Evolutionary conservation across 352 stramenopile genomes (phyloP), one percentile per base, ranked within the genome.

Genomic region (Pythium aphanidermatum): DNA sequence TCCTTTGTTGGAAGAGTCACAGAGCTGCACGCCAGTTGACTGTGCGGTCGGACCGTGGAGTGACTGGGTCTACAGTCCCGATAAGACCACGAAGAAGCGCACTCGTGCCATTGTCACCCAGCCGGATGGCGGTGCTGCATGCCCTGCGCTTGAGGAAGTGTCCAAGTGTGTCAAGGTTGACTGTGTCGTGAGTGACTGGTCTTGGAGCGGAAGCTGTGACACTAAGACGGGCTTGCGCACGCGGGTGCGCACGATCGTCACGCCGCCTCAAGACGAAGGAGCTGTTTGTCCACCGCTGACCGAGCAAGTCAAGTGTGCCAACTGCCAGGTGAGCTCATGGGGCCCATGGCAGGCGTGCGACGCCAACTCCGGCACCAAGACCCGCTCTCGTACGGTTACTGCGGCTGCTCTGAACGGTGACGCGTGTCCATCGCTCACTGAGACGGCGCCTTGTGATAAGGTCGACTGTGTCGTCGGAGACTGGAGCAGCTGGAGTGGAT

Each of bases 381-480:
- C 58, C 13, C 60, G 57, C 16, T 53, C 50, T 16, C 68, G 70
- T 5, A 41, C 40, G 4, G 63, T 84, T 20, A 33, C 50, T 3
- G 54, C 40, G 0, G 38, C 62, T 0, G 40, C 68, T 8, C 35
- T 40, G 2, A 72, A 73, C 39, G 72, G 68, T 5, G 72, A 51
- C 0, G 57, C 57, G 14, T 87, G 74, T 17, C 60, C 47, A 34
- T 34, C 21, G 0, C 57, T 83, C 7, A 63, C 53, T 0, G 60
- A 70, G n/a, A 55, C 31, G 0, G 42, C 42, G 0, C 25, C 51
- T n/a, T 74, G 64, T 28, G 60, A 70, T 26, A 72, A 70, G 24
- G 58, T 77, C 2, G 62, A 87, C 47, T 87, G 75, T 19, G 68
- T 73, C 11, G 64, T 83, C 19, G 68, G 70, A 29, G 61, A 65